phyloP scores from a whole-genome alignment of 1,284 basidiomycete genomes.

The Pholiota adiposa region DNA sequence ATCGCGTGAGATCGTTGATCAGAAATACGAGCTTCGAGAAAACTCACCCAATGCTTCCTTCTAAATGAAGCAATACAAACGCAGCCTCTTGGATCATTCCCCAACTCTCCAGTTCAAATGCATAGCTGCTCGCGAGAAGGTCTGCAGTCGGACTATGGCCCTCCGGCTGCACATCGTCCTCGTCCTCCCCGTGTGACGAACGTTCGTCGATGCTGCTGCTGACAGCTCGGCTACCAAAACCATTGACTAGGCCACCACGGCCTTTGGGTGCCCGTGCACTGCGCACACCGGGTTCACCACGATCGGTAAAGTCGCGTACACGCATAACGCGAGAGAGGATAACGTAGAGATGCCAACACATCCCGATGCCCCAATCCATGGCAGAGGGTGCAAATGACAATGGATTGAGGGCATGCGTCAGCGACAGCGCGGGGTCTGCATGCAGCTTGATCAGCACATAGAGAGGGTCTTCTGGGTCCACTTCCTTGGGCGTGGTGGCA shows the following conservation, averaged over 20 bases:
- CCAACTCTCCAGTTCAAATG: conserved; percentile 82
- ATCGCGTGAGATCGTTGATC: conserved; percentile 5
- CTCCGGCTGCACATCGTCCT: conserved; percentile 50
- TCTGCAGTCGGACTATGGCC: conserved; percentile 88
- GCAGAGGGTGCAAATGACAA: conserved; percentile 79
- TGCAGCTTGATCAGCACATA: conserved; percentile 86
- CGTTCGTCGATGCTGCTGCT: conserved; percentile 25
- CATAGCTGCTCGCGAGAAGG: conserved; percentile 82
- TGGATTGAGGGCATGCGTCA: conserved; percentile 66
- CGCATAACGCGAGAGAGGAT: conserved; percentile 84
- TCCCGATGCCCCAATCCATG: conserved; percentile 67
- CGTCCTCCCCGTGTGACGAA: conserved; percentile 41
- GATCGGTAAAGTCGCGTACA: conserved; percentile 85
- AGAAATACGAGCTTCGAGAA: conserved; percentile 1
- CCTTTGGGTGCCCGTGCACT: conserved; percentile 19
- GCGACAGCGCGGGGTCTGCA: conserved; percentile 67
- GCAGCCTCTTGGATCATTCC: conserved; percentile 87
- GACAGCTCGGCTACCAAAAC: conserved; percentile 12
- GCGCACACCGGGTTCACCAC: conserved; percentile 52
- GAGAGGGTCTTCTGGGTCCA: conserved; percentile 62
- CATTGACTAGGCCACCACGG: conserved; percentile 24
- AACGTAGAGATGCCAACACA: conserved; percentile 95
- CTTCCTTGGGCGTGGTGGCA: conserved; percentile 5
- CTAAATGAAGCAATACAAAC: conserved; percentile 91
- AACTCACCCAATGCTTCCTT: conserved; percentile 75